Evolutionary conservation across 2,329 filamentous ascomycete genomes (phyloP).

Genomic region (Sordariomycetes sp.): DNA sequence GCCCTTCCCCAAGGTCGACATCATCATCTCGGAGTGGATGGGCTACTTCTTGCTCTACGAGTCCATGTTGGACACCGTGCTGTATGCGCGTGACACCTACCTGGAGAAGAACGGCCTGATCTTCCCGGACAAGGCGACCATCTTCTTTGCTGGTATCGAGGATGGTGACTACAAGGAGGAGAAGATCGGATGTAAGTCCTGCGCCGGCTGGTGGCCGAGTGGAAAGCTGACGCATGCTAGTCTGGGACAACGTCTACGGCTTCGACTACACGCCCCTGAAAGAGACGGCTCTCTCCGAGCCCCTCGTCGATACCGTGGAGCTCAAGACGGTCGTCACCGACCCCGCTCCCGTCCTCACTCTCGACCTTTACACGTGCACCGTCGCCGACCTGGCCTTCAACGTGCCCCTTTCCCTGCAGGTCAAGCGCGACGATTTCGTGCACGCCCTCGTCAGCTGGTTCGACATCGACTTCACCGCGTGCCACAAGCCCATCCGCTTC

Average conservation of each 20-base stretch:
- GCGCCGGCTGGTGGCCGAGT: no score
- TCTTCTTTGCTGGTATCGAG: conserved; percentile 94
- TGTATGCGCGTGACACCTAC: conserved; percentile 92
- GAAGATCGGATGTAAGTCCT: conserved; percentile 88
- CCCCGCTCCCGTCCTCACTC: conserved; percentile 71
- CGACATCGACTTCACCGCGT: conserved; percentile 96
- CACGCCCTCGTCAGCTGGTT: conserved; percentile 98
- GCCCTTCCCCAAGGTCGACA: conserved; percentile 92
- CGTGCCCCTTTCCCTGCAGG: conserved; percentile 64
- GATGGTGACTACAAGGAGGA: conserved; percentile 99
- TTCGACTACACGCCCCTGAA: conserved; percentile 96
- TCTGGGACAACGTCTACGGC: conserved; percentile 99
- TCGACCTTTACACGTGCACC: conserved; percentile 90
- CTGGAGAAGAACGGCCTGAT: conserved; percentile 81
- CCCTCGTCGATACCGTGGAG: conserved; percentile 95
- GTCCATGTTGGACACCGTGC: conserved; percentile 96
- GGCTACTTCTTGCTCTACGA: conserved; percentile 98
- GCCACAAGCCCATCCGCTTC: conserved; percentile 96
- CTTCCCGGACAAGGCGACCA: conserved; percentile 98
- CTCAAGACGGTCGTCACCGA: conserved; percentile 95
- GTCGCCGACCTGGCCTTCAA: conserved; percentile 76
- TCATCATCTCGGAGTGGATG: conserved; percentile 99
- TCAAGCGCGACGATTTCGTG: conserved; percentile 85
- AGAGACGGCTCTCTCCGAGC: conserved; percentile 85
- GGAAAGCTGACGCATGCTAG: no score